Evolutionary conservation across 331 rosid species (phyloP), one percentile per base, ranked within the genome.

Genomic region (Spiraea crenata): DNA sequence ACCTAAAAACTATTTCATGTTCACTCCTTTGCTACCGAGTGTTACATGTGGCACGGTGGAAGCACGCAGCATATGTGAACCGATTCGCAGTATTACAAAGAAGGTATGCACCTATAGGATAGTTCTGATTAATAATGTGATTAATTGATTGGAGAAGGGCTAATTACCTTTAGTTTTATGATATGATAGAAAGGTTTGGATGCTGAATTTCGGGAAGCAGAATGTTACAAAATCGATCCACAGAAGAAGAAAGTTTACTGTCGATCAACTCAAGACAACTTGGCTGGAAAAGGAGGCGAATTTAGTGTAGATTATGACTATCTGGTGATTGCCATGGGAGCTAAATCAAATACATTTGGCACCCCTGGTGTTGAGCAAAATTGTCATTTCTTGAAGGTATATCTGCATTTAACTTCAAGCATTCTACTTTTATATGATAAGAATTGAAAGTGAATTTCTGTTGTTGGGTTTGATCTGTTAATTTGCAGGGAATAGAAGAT

Each of bases 281-380:
- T 54, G 65, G 74, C 74, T 39, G 80, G 74, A 16, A 65, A 50
- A 39, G 77, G 60, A 16, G 65, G 20, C 59, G 84, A 80, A 52
- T 80, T 75, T 47, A 65, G 67, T 9, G 62, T 80, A 12, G 84
- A 80, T 34, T 75, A 80, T 39, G 84, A 80, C 72, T 80, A 80
- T 48, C 67, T 80, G 67, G 71, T 80, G 2, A 67, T 80, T 40
- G 80, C 77, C 47, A 75, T 80, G 80, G 80, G 84, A 75, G 84
- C 78, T 7, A 71, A 74, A 71, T 46, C 81, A 13, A 80, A 80
- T 65, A 80, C 77, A 20, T 80, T 80, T 55, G 76, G 76, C 55
- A 80, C 81, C 14, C 80, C 84, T 40, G 84, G 84, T 17, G 81
- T 80, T 11, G 84, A 80, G 42, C 74, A 80, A 44, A 41, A 80